phyloP scores from a whole-genome alignment of 306 rosid species.

The Sindora glabra region DNA sequence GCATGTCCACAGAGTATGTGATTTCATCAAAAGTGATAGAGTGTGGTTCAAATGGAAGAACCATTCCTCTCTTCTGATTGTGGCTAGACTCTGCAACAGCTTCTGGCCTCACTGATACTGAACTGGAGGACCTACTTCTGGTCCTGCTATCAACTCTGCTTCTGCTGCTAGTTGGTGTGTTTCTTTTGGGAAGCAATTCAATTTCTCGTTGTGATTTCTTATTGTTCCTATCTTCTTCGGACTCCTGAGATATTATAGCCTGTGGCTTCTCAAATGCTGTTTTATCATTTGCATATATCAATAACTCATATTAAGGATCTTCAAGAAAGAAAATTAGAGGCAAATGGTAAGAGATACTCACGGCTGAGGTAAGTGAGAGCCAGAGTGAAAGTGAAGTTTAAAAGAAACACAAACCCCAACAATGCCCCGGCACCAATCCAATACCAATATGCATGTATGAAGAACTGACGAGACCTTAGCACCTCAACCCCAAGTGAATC shows the following conservation, averaged over 20 bases:
- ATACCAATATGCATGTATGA: slow-evolving; percentile 48
- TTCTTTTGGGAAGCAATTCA: neutral
- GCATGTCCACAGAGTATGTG: slow-evolving; percentile 68
- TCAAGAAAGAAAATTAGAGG: neutral
- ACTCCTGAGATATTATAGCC: slow-evolving; percentile 26
- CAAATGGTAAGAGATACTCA: slow-evolving; percentile 16
- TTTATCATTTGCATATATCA: neutral
- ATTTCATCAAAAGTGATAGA: slow-evolving; percentile 55
- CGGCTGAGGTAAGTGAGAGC: slow-evolving; percentile 49
- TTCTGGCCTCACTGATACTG: slow-evolving; percentile 2
- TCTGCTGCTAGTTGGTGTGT: neutral
- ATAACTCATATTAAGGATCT: neutral
- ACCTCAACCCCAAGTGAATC: slow-evolving; percentile 38
- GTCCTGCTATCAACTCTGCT: slow-evolving; percentile 1
- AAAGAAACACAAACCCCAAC: slow-evolving; percentile 37
- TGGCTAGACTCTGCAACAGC: slow-evolving; percentile 1
- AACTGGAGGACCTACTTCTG: neutral
- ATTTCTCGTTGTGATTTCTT: slow-evolving; percentile 4
- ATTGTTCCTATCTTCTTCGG: slow-evolving; percentile 3
- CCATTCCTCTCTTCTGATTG: slow-evolving; percentile 46
- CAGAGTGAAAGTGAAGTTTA: slow-evolving; percentile 36
- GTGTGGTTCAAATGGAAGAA: slow-evolving; percentile 75
- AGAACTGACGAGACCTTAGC: slow-evolving; percentile 49
- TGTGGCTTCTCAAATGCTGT: slow-evolving; percentile 46
- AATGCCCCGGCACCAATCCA: slow-evolving; percentile 65